A percentile compares a stretch with the other conserved stretches of the same genome.
Evolutionary conservation across 345 rosid genomes (phyloP).

Genomic region (Syzygium oleosum): DNA sequence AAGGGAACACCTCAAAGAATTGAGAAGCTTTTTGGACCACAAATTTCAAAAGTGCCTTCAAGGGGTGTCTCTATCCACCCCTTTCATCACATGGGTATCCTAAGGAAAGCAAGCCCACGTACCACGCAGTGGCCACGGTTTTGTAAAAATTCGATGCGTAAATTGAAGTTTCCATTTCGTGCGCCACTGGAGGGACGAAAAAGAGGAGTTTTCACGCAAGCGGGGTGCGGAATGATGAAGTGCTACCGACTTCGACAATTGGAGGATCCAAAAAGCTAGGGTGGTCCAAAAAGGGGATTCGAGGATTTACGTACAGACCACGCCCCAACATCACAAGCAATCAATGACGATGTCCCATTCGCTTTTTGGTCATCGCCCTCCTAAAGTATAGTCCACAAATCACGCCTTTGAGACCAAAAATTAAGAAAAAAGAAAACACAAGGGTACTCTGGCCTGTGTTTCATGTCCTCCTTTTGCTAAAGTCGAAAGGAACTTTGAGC

Average conservation of each 20-base stretch:
- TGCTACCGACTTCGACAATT: background rate
- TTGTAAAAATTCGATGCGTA: background rate
- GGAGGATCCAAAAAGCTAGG: background rate
- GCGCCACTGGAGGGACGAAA: background rate
- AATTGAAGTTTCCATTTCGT: background rate
- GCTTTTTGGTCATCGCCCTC: background rate
- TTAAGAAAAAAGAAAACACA: background rate
- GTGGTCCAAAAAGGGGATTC: background rate
- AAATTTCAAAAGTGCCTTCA: background rate
- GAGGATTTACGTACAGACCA: background rate
- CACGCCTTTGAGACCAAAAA: background rate
- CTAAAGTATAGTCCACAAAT: background rate
- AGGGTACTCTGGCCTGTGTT: background rate
- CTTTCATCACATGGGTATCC: background rate
- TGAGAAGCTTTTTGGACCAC: background rate
- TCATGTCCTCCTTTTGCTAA: background rate
- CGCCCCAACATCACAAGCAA: background rate
- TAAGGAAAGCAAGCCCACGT: background rate
- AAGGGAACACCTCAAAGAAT: background rate
- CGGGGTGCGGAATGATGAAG: background rate
- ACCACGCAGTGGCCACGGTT: background rate
- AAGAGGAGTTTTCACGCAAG: background rate
- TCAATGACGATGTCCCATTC: background rate
- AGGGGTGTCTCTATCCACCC: background rate
- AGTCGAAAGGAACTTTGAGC: background rate